Base-by-base conservation (phyloP, 2,329 filamentous ascomycete genomes). In the Apiospora arundinis region DNA sequence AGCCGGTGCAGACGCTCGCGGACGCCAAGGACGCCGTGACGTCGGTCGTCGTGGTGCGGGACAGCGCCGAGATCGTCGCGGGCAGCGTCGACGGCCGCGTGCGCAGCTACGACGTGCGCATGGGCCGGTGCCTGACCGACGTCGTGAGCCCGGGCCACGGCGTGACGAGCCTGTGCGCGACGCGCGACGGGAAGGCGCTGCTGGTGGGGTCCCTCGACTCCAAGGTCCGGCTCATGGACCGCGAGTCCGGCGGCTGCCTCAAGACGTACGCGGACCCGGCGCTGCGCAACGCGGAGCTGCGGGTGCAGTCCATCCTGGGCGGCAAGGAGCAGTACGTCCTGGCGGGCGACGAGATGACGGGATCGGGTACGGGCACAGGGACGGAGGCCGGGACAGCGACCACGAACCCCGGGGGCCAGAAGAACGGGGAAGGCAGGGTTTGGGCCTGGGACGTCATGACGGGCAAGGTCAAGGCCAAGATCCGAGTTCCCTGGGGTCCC, bases 61-160 rank as follows among this genome's bases (percentile, higher is more conserved):
- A 84, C 9, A 88, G 83, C 1, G 78, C 84, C 9, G 88, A 90
- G 81, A 89, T 98, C 68, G 82, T 94, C 1, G 88, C 89, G 1
- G 94, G 92, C 0, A 95, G 93, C 80, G 93, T 97, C 71, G 95
- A 98, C 82, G 95, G 95, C 2, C 86, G 92, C 71, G 89, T 97
- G 0, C 86, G 95, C 70, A 87, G 87, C 72, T 98, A 98, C 82
- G 95, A 98, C 83, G 83, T 97, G 52, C 87, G 94, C 70, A 92
- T 90, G 86, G 95, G 95, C 0, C 86, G 85, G 69, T 86, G 91
- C 67, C 89, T 90, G 5, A 90, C 89, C 1, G 94, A 97, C 82
- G 90, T 94, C 1, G 83, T 96, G 69, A 89, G 89, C 69, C 87
- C 85, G 1, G 2, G 8, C 32, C 56, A 63, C 67, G 86, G 85